Evolutionary conservation across 2,329 filamentous ascomycete genomes (phyloP), one percentile per base, ranked within the genome.

Genomic region (Chrysosporium queenslandicum): DNA sequence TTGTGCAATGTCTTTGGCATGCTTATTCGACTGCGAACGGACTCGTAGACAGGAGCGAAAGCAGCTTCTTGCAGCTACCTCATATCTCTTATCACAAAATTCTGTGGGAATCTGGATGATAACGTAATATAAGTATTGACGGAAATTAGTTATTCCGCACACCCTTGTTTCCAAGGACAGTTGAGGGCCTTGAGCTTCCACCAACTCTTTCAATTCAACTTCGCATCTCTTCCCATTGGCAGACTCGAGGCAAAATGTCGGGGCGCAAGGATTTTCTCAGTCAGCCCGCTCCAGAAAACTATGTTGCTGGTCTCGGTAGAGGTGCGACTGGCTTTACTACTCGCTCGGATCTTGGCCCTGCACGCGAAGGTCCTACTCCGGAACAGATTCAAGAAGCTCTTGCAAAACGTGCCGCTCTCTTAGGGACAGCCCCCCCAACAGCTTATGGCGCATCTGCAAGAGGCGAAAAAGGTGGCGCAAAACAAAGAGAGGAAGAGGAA

Each of bases 361-460:
- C 91, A 54, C 81, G 91, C 63, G 91, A 96, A 74, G 92, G 92
- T 14, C 92, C 92, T 46, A 95, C 87, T 56, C 91, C 96, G 63
- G 92, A 98, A 67, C 91, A 97, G 72, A 96, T 98, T 72, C 96
- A 97, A 69, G 92, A 95, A 69, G 90, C 88, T 56, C 85, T 98
- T 61, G 90, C 90, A 46, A 96, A 96, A 71, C 84, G 94, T 62
- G 91, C 92, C 6, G 86, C 87, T 53, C 82, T 87, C 64, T 79
- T 97, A 0, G 84, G 83, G 42, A 79, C 80, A 56, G 80, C 82
- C n/a, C 77, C 82, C 21, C 82, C 83, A 0, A 84, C 82, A 52
- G 82, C 83, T 20, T 87, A 87, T 55, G 91, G 90, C 4, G 81
- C 80, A 6, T 66, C 70, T 0, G 50, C 43, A 20, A 81, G 79